A percentile compares a stretch with the other conserved stretches of the same genome.
These are phyloP conservation scores for Colletotrichum orbiculare DNA, from an alignment of 2,329 filamentous ascomycete genomes.

Conservation along the genomic window DNA sequence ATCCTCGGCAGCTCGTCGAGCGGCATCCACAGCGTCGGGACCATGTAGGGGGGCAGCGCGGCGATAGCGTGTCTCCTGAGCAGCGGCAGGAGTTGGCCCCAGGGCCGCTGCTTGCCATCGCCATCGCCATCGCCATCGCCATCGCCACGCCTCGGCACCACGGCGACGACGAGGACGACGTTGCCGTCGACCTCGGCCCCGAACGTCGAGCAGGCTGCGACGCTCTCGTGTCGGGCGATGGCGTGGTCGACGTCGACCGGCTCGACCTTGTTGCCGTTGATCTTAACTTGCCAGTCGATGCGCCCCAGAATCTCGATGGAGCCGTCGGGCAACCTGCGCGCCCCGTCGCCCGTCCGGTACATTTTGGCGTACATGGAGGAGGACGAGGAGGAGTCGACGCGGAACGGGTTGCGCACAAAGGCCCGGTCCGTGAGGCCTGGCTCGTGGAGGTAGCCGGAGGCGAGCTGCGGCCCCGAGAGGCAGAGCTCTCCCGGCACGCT, in stretches of 20 bases:
- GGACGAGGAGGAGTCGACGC: background rate
- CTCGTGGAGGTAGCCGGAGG: conserved; percentile 10
- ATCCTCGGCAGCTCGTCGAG: conserved; percentile 39
- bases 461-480: conserved; percentile 34
- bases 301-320: conserved; percentile 41
- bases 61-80: background rate
- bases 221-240: background rate
- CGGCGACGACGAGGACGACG: background rate
- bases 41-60: conserved; percentile 41
- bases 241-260: conserved; percentile 44
- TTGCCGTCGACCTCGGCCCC: background rate
- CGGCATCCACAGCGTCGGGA: conserved; percentile 40
- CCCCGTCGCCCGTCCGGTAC: conserved; percentile 41
- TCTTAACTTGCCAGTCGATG: conserved; percentile 46
- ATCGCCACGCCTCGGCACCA: background rate
- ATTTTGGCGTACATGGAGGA: conserved; percentile 11
- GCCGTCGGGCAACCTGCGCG: conserved; percentile 40
- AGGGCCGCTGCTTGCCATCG: background rate
- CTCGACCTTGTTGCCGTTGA: conserved; percentile 47
- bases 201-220: background rate
- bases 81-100: too few species aligned
- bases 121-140: background rate
- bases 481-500: conserved; percentile 39
- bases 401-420: conserved; percentile 15
- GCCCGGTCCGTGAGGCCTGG: conserved; percentile 3